Conservation (phyloP, 192 early-diverging fungal genomes). For the Linnemannia exigua region DNA sequence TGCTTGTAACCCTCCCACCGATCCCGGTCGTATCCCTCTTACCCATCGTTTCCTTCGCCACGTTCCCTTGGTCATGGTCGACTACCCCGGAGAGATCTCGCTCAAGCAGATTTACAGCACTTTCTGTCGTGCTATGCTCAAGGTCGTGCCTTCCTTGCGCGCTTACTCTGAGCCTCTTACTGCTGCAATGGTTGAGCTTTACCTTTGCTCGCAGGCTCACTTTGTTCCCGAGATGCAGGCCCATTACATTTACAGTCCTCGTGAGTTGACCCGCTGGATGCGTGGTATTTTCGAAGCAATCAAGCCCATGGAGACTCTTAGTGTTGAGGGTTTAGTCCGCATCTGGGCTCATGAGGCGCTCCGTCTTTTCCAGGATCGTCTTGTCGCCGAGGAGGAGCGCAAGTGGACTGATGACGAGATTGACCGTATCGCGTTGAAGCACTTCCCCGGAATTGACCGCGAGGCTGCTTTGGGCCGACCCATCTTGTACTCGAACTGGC, state of each 20-base stretch:
- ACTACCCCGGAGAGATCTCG: slow-evolving; percentile 95
- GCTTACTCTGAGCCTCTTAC: slow-evolving; percentile 94
- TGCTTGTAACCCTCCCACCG: slow-evolving; percentile 99
- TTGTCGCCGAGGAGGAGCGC: slow-evolving; percentile 90
- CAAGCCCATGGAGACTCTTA: slow-evolving; percentile 82
- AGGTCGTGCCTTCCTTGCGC: slow-evolving; percentile 90
- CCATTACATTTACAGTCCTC: slow-evolving; percentile 99
- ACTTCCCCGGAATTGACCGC: slow-evolving; percentile 89
- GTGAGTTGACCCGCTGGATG: slow-evolving; percentile 99
- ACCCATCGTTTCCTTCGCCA: slow-evolving; percentile 97
- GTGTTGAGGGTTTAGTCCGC: slow-evolving; percentile 89
- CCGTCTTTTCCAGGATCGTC: slow-evolving; percentile 98
- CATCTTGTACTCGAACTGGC: slow-evolving; percentile 98
- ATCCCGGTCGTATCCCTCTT: slow-evolving; percentile 97
- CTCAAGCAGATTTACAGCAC: slow-evolving; percentile 97
- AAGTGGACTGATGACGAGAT: slow-evolving; percentile 93
- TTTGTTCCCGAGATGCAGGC: slow-evolving; percentile 99
- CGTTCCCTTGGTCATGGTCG: slow-evolving; percentile 97
- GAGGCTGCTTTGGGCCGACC: slow-evolving; percentile 84
- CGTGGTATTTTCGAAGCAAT: slow-evolving; percentile 98
- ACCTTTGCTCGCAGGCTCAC: slow-evolving; percentile 86
- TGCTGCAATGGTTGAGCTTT: slow-evolving; percentile 98
- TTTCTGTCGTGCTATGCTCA: slow-evolving; percentile 93
- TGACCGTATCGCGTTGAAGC: slow-evolving; percentile 83
- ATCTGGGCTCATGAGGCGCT: slow-evolving; percentile 99